These are phyloP conservation scores for Aureobasidium sp. DNA, from an alignment of 2,329 filamentous ascomycete genomes.

Conservation along the genomic window DNA sequence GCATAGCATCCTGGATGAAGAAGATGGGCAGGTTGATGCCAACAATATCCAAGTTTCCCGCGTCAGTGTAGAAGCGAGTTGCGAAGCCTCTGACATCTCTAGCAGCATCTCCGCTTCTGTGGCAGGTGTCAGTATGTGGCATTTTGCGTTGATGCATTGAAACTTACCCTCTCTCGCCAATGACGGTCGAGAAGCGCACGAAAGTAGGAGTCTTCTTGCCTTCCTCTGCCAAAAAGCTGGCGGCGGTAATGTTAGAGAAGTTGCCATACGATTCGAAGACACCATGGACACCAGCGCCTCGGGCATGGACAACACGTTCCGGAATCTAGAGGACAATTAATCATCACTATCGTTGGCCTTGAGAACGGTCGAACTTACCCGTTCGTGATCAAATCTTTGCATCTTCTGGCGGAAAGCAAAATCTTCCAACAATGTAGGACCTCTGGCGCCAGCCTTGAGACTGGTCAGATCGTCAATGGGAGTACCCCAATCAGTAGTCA, in stretches of 20 bases:
- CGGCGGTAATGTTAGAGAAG: slow-evolving; percentile 51
- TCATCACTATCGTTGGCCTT: slow-evolving; percentile 27
- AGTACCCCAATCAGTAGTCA: slow-evolving; percentile 13
- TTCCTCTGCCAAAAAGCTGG: slow-evolving; percentile 40
- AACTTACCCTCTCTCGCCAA: slow-evolving; percentile 51
- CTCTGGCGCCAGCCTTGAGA: slow-evolving; percentile 24
- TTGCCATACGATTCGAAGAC: slow-evolving; percentile 51
- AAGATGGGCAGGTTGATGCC: slow-evolving; percentile 68
- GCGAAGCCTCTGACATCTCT: slow-evolving; percentile 66
- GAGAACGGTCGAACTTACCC: slow-evolving; percentile 32
- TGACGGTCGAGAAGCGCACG: slow-evolving; percentile 66
- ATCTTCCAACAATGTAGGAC: slow-evolving; percentile 61
- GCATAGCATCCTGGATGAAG: slow-evolving; percentile 63
- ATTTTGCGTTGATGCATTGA: neutral
- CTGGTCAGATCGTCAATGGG: slow-evolving; percentile 10
- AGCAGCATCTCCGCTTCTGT: slow-evolving; percentile 56
- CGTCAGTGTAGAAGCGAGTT: slow-evolving; percentile 65
- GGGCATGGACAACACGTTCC: slow-evolving; percentile 26
- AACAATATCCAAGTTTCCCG: slow-evolving; percentile 58
- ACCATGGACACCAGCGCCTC: slow-evolving; percentile 18
- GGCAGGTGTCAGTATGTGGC: neutral
- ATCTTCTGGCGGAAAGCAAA: slow-evolving; percentile 64
- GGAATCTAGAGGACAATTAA: slow-evolving; percentile 49
- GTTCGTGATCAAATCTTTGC: slow-evolving; percentile 64
- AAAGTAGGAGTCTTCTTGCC: slow-evolving; percentile 63